Evolutionary conservation across 805 yeast species (phyloP).

Genomic region (Clavispora santaluciae): DNA sequence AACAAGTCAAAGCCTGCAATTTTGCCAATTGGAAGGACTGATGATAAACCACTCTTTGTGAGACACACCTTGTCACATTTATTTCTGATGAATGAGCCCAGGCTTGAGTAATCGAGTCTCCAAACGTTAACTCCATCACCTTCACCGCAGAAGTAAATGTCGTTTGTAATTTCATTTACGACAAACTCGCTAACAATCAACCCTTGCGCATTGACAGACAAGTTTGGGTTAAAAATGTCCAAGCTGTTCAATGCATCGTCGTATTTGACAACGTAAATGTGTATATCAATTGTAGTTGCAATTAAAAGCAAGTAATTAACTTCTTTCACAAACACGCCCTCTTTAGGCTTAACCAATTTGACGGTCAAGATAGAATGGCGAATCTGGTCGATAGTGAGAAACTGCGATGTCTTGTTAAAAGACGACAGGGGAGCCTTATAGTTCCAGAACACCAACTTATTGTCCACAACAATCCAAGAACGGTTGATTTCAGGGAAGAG

Average conservation of each 20-base stretch:
- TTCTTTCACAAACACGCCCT: slow-evolving; percentile 71
- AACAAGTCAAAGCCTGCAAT: slow-evolving; percentile 32
- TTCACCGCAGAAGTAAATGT: slow-evolving; percentile 79
- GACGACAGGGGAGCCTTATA: slow-evolving; percentile 52
- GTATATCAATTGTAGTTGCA: slow-evolving; percentile 75
- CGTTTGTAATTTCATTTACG: slow-evolving; percentile 59
- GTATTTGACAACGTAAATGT: slow-evolving; percentile 68
- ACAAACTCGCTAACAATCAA: slow-evolving; percentile 61
- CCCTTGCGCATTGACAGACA: slow-evolving; percentile 78
- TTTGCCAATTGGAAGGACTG: slow-evolving; percentile 33
- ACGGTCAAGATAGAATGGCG: slow-evolving; percentile 74
- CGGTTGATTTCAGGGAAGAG: slow-evolving; percentile 73
- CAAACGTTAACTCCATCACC: slow-evolving; percentile 77
- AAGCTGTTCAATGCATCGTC: slow-evolving; percentile 40
- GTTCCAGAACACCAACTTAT: slow-evolving; percentile 82
- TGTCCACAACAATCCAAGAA: slow-evolving; percentile 83
- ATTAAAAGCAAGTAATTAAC: slow-evolving; percentile 71
- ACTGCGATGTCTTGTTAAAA: slow-evolving; percentile 45
- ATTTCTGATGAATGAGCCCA: slow-evolving; percentile 82
- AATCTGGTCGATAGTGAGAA: slow-evolving; percentile 77
- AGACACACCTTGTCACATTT: slow-evolving; percentile 80
- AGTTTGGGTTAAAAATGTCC: slow-evolving; percentile 75
- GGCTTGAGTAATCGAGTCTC: slow-evolving; percentile 79
- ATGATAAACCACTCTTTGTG: slow-evolving; percentile 54
- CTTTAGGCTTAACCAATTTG: slow-evolving; percentile 73